Percentiles rank a stretch among this genome's conserved stretches.
Conservation (phyloP, 1,284 basidiomycete genomes). For the Afroboletus lepidellus region DNA sequence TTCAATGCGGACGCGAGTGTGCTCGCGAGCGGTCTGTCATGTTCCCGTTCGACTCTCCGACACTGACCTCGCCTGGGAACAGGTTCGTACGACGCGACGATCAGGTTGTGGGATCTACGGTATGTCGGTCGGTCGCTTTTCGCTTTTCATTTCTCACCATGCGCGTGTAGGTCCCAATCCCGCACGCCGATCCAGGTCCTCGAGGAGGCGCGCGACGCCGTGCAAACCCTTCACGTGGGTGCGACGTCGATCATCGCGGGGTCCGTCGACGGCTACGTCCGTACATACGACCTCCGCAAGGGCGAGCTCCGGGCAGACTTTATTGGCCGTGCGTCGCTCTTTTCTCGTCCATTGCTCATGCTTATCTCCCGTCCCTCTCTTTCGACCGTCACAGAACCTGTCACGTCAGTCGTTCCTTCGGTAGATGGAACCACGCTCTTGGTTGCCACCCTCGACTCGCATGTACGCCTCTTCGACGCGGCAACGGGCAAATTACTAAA, state of each 20-base stretch:
- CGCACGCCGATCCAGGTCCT: conserved; percentile 88
- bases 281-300: conserved; percentile 92
- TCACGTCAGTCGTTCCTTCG: conserved; percentile 79
- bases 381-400: conserved; percentile 73
- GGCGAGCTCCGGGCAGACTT: conserved; percentile 88
- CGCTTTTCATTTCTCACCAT: not conserved
- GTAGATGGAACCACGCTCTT: conserved; percentile 76
- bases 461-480: conserved; percentile 84
- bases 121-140: conserved; percentile 28
- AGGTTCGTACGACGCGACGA: conserved; percentile 88
- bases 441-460: conserved; percentile 81
- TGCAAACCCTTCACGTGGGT: conserved; percentile 76
- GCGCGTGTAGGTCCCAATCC: conserved; percentile 61
- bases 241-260: conserved; percentile 72
- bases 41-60: not conserved
- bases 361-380: not conserved
- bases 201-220: conserved; percentile 87
- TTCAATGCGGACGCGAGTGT: conserved; percentile 87
- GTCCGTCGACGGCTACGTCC: conserved; percentile 87
- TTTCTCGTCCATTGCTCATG: not conserved
- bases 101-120: conserved; percentile 89
- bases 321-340: conserved; percentile 65
- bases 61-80: not conserved
- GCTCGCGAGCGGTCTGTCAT: conserved; percentile 71
- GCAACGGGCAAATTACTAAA: conserved; percentile 84